These are phyloP conservation scores for Gardenia jasminoides DNA, from an alignment of 257 asterid species.

Conservation along the genomic window DNA sequence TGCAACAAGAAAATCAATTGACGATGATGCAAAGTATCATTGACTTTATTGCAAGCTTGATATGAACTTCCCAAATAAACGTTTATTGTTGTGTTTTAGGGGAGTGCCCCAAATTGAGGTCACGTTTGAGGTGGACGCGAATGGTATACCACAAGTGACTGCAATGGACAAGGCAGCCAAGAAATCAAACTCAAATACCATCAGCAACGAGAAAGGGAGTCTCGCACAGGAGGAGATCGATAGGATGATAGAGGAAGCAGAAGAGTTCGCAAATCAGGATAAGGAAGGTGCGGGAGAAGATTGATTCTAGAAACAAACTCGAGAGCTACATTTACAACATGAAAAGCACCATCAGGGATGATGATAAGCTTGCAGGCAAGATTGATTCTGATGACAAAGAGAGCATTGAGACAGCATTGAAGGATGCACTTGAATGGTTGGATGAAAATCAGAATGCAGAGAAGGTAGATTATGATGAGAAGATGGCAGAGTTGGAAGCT, in stretches of 20 bases:
- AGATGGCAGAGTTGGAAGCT: conserved; percentile 76
- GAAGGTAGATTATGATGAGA: conserved; percentile 75
- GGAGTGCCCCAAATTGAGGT: conserved; percentile 90
- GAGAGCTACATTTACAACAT: conserved; percentile 78
- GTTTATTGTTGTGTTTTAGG: conserved; percentile 26
- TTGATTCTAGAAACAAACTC: conserved; percentile 67
- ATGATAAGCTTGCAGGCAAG: conserved; percentile 79
- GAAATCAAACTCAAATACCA: conserved; percentile 48
- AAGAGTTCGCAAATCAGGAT: conserved; percentile 59
- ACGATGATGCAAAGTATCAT: too few species aligned
- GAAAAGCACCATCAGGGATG: conserved; percentile 69
- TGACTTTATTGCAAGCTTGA: neutral
- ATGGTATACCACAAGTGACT: conserved; percentile 58
- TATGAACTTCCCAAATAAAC: too few species aligned
- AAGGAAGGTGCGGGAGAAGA: conserved; percentile 48
- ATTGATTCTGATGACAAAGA: conserved; percentile 72
- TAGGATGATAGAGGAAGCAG: conserved; percentile 53
- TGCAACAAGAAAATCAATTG: too few species aligned
- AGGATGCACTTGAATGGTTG: conserved; percentile 82
- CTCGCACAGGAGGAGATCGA: conserved; percentile 57
- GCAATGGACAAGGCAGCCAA: conserved; percentile 63
- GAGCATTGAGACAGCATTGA: conserved; percentile 59
- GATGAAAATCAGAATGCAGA: conserved; percentile 76
- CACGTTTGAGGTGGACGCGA: conserved; percentile 79
- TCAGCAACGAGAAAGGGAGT: conserved; percentile 57